Conservation (phyloP, 2,329 filamentous ascomycete genomes). For the Gaeumannomyces sp. region DNA sequence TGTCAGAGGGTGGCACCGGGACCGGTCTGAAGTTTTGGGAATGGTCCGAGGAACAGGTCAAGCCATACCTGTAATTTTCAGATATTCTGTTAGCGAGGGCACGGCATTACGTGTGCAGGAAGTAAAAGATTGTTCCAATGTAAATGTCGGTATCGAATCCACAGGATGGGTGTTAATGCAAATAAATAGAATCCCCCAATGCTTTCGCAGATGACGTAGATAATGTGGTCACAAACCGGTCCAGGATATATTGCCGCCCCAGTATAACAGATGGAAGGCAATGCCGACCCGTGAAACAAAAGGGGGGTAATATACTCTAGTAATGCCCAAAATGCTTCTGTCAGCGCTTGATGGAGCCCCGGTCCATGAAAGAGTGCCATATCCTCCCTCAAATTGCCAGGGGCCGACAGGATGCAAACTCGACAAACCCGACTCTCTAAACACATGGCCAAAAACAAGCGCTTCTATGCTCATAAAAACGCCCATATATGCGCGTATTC, state of each 20-base stretch:
- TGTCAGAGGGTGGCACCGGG: constrained; percentile 32
- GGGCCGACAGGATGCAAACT: background rate
- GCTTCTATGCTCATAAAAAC: background rate
- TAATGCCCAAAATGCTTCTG: background rate
- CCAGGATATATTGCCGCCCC: too few species aligned
- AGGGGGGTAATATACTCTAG: background rate
- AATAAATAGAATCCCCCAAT: too few species aligned
- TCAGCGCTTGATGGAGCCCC: background rate
- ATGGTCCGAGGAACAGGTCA: constrained; percentile 34
- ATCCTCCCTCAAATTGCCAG: background rate
- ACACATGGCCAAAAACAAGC: background rate
- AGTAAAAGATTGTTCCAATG: background rate
- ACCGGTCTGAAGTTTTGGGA: constrained; percentile 32
- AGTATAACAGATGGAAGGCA: background rate
- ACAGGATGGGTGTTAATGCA: too few species aligned
- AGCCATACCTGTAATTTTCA: constrained; percentile 16
- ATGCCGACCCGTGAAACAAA: background rate
- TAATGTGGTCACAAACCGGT: too few species aligned
- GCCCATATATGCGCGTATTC: background rate
- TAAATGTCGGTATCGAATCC: background rate
- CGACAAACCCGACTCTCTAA: background rate
- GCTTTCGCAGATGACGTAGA: too few species aligned
- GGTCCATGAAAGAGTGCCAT: background rate
- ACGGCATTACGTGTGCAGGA: background rate
- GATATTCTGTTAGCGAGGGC: too few species aligned